These are phyloP conservation scores for Lichtheimia ornata DNA, from an alignment of 371 early-diverging fungal genomes.

Conservation along the genomic window DNA sequence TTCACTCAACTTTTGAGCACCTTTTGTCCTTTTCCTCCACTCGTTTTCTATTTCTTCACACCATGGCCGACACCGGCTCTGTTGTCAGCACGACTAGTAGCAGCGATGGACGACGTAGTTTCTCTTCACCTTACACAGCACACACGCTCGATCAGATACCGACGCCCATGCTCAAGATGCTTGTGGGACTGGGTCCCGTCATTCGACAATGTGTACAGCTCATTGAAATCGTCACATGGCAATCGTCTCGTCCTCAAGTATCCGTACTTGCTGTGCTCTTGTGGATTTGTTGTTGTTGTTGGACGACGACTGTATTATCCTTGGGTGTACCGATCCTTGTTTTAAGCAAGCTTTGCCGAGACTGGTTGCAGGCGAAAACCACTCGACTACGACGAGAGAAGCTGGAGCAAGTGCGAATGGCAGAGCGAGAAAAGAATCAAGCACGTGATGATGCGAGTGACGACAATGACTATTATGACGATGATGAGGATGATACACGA, in stretches of 20 bases:
- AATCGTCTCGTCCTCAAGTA: slow-evolving; percentile 20
- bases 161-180: slow-evolving; percentile 31
- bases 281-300: slow-evolving; percentile 32
- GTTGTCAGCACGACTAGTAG: slow-evolving; percentile 2
- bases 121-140: slow-evolving; percentile 39
- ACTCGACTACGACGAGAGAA: slow-evolving; percentile 26
- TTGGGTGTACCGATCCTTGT: slow-evolving; percentile 30
- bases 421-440: slow-evolving; percentile 17
- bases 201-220: slow-evolving; percentile 14
- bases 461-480: slow-evolving; percentile 25
- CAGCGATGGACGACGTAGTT: slow-evolving; percentile 15
- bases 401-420: slow-evolving; percentile 27
- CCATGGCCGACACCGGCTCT: slow-evolving; percentile 13
- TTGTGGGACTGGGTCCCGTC: slow-evolving; percentile 33
- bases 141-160: slow-evolving; percentile 45
- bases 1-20: too few relatives aligned
- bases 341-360: slow-evolving; percentile 24
- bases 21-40: too few relatives aligned
- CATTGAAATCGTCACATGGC: slow-evolving; percentile 29
- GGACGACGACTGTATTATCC: slow-evolving; percentile 32
- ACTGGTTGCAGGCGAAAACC: slow-evolving; percentile 32
- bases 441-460: slow-evolving; percentile 8
- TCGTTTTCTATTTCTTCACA: too few relatives aligned
- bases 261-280: slow-evolving; percentile 28
- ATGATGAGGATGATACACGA: slow-evolving; percentile 8